Conservation (phyloP, 345 rosid genomes). For the Microthlaspi erraticum region DNA sequence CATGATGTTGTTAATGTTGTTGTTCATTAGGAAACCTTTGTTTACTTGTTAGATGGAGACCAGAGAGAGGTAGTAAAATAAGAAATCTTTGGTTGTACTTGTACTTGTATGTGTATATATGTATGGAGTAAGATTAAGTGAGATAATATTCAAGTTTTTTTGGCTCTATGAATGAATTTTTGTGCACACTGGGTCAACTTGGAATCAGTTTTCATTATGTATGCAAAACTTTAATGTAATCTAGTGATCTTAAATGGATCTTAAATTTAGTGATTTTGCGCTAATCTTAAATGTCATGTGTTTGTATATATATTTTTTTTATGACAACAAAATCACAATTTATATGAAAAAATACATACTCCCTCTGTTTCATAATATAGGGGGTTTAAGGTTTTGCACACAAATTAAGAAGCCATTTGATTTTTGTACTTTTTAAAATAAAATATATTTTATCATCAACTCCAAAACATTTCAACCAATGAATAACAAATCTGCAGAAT, state of each 20-base stretch:
- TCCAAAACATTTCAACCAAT: no score
- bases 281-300: no score
- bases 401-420: no score
- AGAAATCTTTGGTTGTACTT: conserved; percentile 37
- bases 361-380: no score
- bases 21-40: conserved; percentile 40
- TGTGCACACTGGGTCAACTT: background rate
- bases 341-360: no score
- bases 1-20: conserved; percentile 34
- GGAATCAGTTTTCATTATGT: background rate
- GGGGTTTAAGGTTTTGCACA: no score
- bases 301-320: no score
- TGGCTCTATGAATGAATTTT: conserved; percentile 20
- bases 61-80: conserved; percentile 28
- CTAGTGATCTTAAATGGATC: conserved; percentile 27
- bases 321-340: no score
- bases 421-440: no score
- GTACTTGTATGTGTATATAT: conserved; percentile 17
- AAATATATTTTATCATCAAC: no score
- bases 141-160: conserved; percentile 2
- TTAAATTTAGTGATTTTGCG: no score
- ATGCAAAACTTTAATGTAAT: background rate
- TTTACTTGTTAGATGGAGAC: conserved; percentile 39
- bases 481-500: no score
- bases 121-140: conserved; percentile 32